Conservation (phyloP, 129 eudicot genomes). For the Apium graveolens region DNA sequence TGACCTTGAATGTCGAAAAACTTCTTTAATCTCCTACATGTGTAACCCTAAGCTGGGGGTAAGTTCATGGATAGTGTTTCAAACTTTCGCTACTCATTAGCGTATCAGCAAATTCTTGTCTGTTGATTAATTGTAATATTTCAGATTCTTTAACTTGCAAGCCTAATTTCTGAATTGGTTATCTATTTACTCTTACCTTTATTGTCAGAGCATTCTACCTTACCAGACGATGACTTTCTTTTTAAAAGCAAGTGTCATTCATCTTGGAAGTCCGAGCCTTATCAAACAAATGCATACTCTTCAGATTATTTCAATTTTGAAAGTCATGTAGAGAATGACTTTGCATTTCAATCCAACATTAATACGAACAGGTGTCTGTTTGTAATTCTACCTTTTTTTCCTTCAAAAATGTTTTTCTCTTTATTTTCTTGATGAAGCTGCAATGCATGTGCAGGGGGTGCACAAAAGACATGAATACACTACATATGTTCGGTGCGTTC, state of each 20-base stretch:
- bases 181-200: constrained; percentile 8
- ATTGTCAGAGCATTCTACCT: constrained; percentile 31
- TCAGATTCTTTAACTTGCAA: neutral
- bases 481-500: constrained; percentile 22
- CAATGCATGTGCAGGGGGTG: constrained; percentile 32
- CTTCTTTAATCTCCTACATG: neutral
- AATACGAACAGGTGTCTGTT: constrained; percentile 32
- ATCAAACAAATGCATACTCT: constrained; percentile 26
- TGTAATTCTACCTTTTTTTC: neutral
- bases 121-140: neutral
- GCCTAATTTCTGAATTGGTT: neutral
- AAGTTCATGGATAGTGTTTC: neutral
- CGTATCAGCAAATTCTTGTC: neutral
- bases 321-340: constrained; percentile 31
- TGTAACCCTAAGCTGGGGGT: neutral
- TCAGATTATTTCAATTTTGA: constrained; percentile 29
- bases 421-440: constrained; percentile 7
- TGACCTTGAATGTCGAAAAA: neutral
- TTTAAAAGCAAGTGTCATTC: constrained; percentile 28
- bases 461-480: constrained; percentile 17
- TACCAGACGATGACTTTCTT: constrained; percentile 32
- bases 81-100: neutral
- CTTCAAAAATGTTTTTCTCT: neutral
- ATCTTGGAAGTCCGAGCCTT: constrained; percentile 33
- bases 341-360: constrained; percentile 28